Base-by-base conservation (phyloP, 495 filamentous ascomycete species). In the Echria macrotheca region DNA sequence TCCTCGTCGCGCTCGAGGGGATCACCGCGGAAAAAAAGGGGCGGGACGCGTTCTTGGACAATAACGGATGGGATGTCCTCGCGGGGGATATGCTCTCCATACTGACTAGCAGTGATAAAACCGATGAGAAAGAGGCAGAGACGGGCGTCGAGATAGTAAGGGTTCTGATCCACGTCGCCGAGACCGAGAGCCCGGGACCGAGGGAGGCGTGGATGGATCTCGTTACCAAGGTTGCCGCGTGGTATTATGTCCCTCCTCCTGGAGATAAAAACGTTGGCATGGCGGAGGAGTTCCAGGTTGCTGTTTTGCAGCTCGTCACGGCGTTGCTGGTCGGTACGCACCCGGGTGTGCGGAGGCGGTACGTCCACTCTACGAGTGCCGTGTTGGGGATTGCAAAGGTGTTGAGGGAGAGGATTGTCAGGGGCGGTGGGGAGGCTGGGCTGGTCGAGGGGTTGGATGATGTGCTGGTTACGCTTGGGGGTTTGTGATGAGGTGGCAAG, bases 1-100 rank as follows among this genome's bases (percentile, higher is more conserved):
- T 83, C 12, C 52, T 84, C 1, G 67, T 73, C 2, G 73, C 77
- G 0, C 60, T 82, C 3, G 76, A 83, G 49, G 79, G 72, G 2
- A 57, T 78, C 3, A 46, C 73, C 5, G 62, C 61, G 11, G 65
- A 69, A 19, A 53, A 64, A 11, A 64, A 70, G 15, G 76, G 77
- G 4, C 42, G 72, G 0, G 71, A 72, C 4, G 57, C 60, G 9
- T 76, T 81, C 17, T 49, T 68, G 7, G 54, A 50, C 4, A 60
- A 73, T 23, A 48, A 65, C 0, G 80, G 77, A 3, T 84, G 80
- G 79, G 42, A 58, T 17, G 57, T 69, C 0, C 50, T 85, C 1
- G 54, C 59, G 17, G 32, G 43, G 0, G 81, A 83, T 46, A 43
- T 84, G 6, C n/a, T 69, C 5, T 26, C 37, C 14, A 66, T 74